Evolutionary conservation across 495 filamentous ascomycete species (phyloP), one percentile per base, ranked within the genome.

Genomic region (Penicillium parvum): DNA sequence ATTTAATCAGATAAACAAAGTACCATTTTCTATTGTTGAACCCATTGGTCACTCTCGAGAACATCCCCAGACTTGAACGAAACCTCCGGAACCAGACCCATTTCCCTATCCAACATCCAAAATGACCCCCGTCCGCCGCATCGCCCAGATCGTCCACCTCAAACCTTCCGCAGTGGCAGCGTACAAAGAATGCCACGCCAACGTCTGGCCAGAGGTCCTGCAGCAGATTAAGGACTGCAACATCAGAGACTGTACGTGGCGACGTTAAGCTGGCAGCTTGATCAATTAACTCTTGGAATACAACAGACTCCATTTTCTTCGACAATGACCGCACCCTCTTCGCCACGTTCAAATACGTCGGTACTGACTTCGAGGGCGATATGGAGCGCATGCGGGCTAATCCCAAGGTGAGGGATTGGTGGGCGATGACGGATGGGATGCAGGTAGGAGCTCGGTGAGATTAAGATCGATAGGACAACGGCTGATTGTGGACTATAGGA

Each of bases 201-300:
- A 73, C 8, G 83, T 86, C 1, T 89, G 85, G 85, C 84, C 83
- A 1, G 82, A 85, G 49, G 82, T 89, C 2, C 60, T 86, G 38
- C 69, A 78, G 59, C 79, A 85, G 61, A 86, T 90, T 53, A 76
- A 77, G 52, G 77, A 81, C 30, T 85, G 77, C 58, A 82, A 83
- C 51, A 89, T 90, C 43, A 61, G 65, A 27, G 85, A 88, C 52
- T 88, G 83, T 85, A 68, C 12, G 46, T 35, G 3, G 22, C 3
- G 11, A 27, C 3, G n/a, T n/a, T 41, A 7, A 27, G 10, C 12
- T 26, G 2, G 9, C 5, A 11, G 4, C 15, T 10, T 4, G 1
- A 25, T 4, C 5, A 7, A 6, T 19, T 32, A 3, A 41, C 2
- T 9, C 5, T 32, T 21, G 4, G 1, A n/a, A 15, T 2, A 14